Evolutionary conservation across 2,329 filamentous ascomycete genomes (phyloP), one percentile per base, ranked within the genome.

Genomic region (Beauveria scarabaeidicola): DNA sequence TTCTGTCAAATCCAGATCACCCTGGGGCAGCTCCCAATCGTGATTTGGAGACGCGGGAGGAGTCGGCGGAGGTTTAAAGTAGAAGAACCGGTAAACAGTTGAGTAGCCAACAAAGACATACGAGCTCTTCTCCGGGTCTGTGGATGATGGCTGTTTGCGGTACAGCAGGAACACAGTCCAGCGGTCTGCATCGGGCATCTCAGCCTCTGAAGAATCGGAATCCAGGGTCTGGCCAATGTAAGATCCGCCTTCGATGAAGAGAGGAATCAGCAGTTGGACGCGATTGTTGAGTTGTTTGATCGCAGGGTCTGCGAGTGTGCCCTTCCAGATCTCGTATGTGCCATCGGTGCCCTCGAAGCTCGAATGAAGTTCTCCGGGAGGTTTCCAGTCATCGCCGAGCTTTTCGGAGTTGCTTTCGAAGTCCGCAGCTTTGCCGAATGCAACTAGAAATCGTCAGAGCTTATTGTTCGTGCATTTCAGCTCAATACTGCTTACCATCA

Each of bases 161-260:
- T 88, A 93, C 59, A 96, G 78, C 65, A 96, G 86, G 74, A 91
- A 97, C n/a, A 97, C 76, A 0, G 89, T 91, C 94, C 94, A 99
- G 67, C 93, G 83, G 62, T 91, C 83, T 21, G 85, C 86, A 63
- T 92, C 88, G 1, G 87, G 81, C 56, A 89, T 81, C 43, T 91
- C 85, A 46, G 69, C 80, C 61, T 90, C 82, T 17, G 83, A 81
- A 54, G 91, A 84, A 2, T 78, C 73, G 4, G 73, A 73, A 5
- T 78, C 72, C 1, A 65, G 67, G 32, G 77, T 70, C 40, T 76
- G 68, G 10, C 76, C 83, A 50, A 97, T 85, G 41, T 84, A 84
- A 5, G 85, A 89, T n/a, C 92, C 94, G 29, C 90, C 94, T 72
- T 99, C 95, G 63, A 99, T 97, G 71, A 91, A 95, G 61, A 97